Base-by-base conservation (phyloP, 305 asterid species). In the Striga hermonthica region DNA sequence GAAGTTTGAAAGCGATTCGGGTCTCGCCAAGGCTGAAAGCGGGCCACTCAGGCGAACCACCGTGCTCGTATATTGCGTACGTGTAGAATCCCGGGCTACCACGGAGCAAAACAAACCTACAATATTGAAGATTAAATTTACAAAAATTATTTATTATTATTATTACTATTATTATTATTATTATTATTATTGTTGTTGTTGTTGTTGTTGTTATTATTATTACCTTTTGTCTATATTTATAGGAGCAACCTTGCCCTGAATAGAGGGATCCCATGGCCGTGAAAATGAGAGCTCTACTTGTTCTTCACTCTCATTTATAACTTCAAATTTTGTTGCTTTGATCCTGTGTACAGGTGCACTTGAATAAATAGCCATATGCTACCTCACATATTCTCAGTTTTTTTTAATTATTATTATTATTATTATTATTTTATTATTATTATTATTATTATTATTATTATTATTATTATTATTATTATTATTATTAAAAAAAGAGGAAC, bases 21-120 rank as follows among this genome's bases (percentile, higher is more conserved):
- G 98, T 91, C 79, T 91, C 96, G 31, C 95, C 95, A 1, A 89
- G 85, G 90, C 95, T 86, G 77, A 93, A 93, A 73, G 87, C 95
- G 53, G 92, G 99, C 97, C 99, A 93, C 14, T 93, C 99, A 8
- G 75, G 14, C 9, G 95, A 90, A 67, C 92, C 96, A 49, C 83
- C 84, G 44, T 90, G 99, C 75, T 93, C 96, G 45, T 86, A 93
- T 64, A 93, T 79, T 0, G 96, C 95, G 62, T 93, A 93, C 3
- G 99, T 65, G 81, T 93, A 93, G 82, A 93, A 86, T 66, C 97
- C 97, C 0, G 99, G 82, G 78, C 83, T 75, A 61, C 95, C 97
- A 15, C 95, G 89, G 22, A 90, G 82, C 76, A 93, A 66, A 77
- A 93, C 66, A 66, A 86, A 93, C 89, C 98, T 92, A 75, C 74